A percentile compares a stretch with the other conserved stretches of the same genome.
These are phyloP conservation scores for Nitzschia sp. DNA, from an alignment of 108 stramenopile species.

Conservation along the genomic window DNA sequence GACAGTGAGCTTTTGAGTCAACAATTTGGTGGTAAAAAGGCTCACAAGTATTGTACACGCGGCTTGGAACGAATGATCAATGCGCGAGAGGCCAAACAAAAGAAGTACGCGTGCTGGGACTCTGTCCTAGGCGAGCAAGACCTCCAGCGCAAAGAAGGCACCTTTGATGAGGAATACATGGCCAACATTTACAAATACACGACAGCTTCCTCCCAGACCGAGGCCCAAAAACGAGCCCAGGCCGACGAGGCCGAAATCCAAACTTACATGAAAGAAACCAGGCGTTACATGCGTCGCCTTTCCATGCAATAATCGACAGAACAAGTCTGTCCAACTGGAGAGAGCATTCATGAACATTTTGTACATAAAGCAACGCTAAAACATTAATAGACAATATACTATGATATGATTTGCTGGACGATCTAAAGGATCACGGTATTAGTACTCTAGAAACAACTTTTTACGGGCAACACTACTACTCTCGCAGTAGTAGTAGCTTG, in stretches of 20 bases:
- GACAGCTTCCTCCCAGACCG: conserved; percentile 4
- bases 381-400: too few relatives aligned
- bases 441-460: too few relatives aligned
- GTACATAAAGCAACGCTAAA: too few relatives aligned
- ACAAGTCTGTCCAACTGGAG: too few relatives aligned
- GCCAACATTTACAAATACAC: conserved; percentile 19
- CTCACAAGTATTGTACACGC: conserved; percentile 19
- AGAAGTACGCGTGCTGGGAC: conserved; percentile 28
- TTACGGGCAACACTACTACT: too few relatives aligned
- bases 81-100: neutral
- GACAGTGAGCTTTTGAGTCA: conserved; percentile 1
- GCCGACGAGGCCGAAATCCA: conserved; percentile 22
- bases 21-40: neutral
- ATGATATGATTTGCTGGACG: too few relatives aligned
- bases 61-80: conserved; percentile 32
- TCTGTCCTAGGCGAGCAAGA: conserved; percentile 27
- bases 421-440: too few relatives aligned
- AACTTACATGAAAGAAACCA: conserved; percentile 16
- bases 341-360: too few relatives aligned
- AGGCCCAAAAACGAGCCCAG: conserved; percentile 20
- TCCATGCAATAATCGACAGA: conserved; percentile 1
- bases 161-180: conserved; percentile 23
- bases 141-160: conserved; percentile 12
- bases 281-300: conserved; percentile 3
- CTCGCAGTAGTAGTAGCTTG: too few relatives aligned